These are phyloP conservation scores for Kuraishia piskuri DNA, from an alignment of 805 yeast genomes.

Conservation along the genomic window DNA sequence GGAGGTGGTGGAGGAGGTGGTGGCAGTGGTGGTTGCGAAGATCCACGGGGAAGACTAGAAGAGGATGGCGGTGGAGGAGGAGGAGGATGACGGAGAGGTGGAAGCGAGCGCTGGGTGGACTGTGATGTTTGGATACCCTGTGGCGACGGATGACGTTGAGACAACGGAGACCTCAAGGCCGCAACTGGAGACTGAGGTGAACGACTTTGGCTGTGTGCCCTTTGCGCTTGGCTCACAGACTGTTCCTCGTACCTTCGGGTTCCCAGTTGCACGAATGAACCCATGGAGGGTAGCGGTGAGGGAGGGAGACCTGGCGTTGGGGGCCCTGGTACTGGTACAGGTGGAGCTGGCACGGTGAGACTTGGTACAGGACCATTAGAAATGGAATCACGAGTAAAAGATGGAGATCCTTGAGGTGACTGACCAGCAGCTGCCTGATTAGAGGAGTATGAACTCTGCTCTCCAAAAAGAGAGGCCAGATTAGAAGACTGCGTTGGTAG, in stretches of 20 bases:
- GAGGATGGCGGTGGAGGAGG: not conserved
- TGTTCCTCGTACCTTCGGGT: not conserved
- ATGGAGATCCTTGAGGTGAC: not conserved
- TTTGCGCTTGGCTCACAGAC: not conserved
- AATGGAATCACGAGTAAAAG: too few relatives aligned
- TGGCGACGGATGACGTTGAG: not conserved
- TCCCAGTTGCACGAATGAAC: not conserved
- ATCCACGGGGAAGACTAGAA: not conserved
- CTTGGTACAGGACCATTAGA: too few relatives aligned
- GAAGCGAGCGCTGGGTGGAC: not conserved
- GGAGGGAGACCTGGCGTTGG: not conserved
- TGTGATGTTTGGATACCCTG: not conserved
- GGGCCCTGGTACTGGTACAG: too few relatives aligned
- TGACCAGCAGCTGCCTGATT: not conserved
- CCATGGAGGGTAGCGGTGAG: constrained; percentile 1
- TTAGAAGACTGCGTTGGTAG: not conserved
- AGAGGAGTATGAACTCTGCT: constrained; percentile 1
- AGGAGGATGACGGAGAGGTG: not conserved
- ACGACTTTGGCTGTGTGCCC: not conserved
- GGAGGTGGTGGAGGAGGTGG: too few relatives aligned
- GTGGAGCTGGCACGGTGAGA: too few relatives aligned
- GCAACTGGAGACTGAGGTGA: not conserved
- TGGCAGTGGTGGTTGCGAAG: too few relatives aligned
- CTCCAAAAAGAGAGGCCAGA: constrained; percentile 2
- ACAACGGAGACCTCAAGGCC: not conserved